Base-by-base conservation (phyloP, 148 eudicot genomes). In the Fagopyrum homotropicum region DNA sequence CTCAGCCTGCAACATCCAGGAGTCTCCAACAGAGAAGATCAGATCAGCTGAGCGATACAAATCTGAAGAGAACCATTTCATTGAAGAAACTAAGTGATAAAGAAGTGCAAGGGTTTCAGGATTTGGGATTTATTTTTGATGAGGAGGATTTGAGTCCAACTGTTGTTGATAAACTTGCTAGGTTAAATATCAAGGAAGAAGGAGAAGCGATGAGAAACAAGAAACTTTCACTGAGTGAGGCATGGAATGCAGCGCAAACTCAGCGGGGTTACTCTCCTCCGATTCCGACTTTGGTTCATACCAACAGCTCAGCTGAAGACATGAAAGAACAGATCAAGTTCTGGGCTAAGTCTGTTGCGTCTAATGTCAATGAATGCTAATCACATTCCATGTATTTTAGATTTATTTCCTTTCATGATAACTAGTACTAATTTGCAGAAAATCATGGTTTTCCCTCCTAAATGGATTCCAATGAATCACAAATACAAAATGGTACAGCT, bases 291-390 rank as follows among this genome's bases (percentile, higher is more conserved):
- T 81, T 85, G 90, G 81, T 72, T 75, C 82, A 82, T 9, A 66
- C 71, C 71, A 82, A 81, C 78, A 80, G 76, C 46, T 85, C 89
- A 5, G 50, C 80, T 64, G 85, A 87, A 45, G 91, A 91, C 61
- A 82, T 91, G 85, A 93, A 93, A 79, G 87, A 84, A 14, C 97
- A 88, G 76, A 87, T 93, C 83, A 93, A 87, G 80, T 91, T 85
- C 17, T 93, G 98, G 98, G 98, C 98, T 48, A 84, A 89, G 83
- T 87, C 92, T 22, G 98, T 93, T 61, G 98, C 98, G 35, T 82
- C 89, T 12, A 91, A 93, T 76, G 89, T 85, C 51, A 87, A 82
- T 81, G 84, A 85, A 30, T 84, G 89, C 29, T 86, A 71, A 87
- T 7, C 19, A 17, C 9, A 63, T 29, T 22, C 68, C 10, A 29